Conservation (phyloP, 352 stramenopile species). For the Globisporangium abappressorium region DNA sequence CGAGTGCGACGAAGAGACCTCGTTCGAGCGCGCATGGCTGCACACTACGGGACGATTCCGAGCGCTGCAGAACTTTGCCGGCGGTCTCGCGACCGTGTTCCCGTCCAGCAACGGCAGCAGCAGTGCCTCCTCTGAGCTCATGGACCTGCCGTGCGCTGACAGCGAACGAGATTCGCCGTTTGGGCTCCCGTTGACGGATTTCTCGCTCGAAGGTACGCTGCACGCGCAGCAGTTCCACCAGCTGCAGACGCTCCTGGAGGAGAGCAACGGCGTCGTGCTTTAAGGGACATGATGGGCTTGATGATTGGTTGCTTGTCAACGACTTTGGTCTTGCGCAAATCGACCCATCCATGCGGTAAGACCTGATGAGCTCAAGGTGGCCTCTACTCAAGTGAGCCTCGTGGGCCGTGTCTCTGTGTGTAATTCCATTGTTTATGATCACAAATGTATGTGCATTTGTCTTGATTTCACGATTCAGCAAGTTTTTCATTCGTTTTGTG, state of each 20-base stretch:
- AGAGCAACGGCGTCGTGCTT: constrained; percentile 9
- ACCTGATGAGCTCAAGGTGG: too few relatives aligned
- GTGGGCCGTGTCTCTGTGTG: not conserved
- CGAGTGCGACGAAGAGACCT: constrained; percentile 21
- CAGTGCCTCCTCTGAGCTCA: constrained; percentile 5
- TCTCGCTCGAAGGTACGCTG: constrained; percentile 30
- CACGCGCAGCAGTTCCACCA: constrained; percentile 37
- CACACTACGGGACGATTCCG: constrained; percentile 35
- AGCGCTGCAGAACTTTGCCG: constrained; percentile 52
- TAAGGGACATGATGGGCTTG: not conserved
- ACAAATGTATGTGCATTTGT: not conserved
- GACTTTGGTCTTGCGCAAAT: not conserved
- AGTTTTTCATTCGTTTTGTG: too few relatives aligned
- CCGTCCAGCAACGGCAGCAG: constrained; percentile 1
- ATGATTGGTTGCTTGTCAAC: not conserved
- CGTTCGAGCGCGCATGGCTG: constrained; percentile 47
- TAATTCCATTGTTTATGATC: not conserved
- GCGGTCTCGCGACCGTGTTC: constrained; percentile 51
- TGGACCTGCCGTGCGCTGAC: constrained; percentile 21
- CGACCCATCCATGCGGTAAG: not conserved
- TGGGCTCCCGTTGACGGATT: constrained; percentile 21
- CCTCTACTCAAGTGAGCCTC: too few relatives aligned
- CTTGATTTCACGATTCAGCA: not conserved
- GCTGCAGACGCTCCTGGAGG: constrained; percentile 21
- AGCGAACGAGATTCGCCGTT: constrained; percentile 5